Conservation (phyloP, 140 eudicot genomes). For the Bidens hawaiensis region DNA sequence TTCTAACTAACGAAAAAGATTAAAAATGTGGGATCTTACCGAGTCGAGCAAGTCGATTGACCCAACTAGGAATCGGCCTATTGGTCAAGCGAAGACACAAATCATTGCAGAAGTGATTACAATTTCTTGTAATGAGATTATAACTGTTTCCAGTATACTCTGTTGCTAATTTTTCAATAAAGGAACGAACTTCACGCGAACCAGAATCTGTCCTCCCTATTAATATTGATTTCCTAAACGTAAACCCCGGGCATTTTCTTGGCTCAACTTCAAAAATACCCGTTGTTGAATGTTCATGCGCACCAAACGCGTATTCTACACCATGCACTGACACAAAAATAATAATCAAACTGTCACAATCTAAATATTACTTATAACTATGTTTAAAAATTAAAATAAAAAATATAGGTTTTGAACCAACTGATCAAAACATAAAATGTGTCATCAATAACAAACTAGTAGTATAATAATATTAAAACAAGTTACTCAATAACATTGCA, state of each 20-base stretch:
- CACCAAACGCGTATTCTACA: slow-evolving; percentile 89
- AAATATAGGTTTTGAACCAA: neutral
- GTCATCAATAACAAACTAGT: slow-evolving; percentile 19
- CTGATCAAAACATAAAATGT: neutral
- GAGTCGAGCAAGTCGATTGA: slow-evolving; percentile 79
- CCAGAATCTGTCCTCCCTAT: slow-evolving; percentile 82
- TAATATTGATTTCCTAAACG: slow-evolving; percentile 74
- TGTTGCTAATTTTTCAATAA: slow-evolving; percentile 66
- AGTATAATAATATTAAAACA: slow-evolving; percentile 6
- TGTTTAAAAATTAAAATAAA: no score
- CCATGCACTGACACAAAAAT: slow-evolving; percentile 57
- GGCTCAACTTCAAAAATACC: slow-evolving; percentile 95
- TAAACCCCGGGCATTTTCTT: slow-evolving; percentile 79
- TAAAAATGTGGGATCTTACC: slow-evolving; percentile 42
- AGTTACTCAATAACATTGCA: neutral
- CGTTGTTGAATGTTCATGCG: slow-evolving; percentile 79
- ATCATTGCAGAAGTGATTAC: slow-evolving; percentile 92
- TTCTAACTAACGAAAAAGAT: neutral
- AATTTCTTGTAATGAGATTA: slow-evolving; percentile 74
- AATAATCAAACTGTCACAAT: slow-evolving; percentile 21
- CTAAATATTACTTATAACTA: neutral
- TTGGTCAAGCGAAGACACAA: slow-evolving; percentile 55
- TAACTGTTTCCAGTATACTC: slow-evolving; percentile 70
- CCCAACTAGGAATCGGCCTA: slow-evolving; percentile 87
- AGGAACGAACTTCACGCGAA: slow-evolving; percentile 54